phyloP scores from a whole-genome alignment of 2,329 filamentous ascomycete genomes.

The Gyromitra esculenta region DNA sequence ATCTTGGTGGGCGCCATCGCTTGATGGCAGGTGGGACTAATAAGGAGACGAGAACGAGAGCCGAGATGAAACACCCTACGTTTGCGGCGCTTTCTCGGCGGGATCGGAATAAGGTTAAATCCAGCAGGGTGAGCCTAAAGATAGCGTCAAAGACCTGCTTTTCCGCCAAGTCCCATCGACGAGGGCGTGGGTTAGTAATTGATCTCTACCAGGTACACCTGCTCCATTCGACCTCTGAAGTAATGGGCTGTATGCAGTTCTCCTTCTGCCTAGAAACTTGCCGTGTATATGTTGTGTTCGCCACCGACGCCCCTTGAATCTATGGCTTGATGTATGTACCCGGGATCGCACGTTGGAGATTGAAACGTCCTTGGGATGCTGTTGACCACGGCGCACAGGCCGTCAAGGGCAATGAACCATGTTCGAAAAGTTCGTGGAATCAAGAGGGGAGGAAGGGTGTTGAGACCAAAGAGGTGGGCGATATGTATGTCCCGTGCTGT shows the following conservation, averaged over 20 bases:
- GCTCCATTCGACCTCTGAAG: conserved; percentile 12
- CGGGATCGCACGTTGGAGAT: conserved; percentile 2
- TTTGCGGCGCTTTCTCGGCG: conserved; percentile 39
- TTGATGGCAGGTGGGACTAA: conserved; percentile 37
- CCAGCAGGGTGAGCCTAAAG: conserved; percentile 19
- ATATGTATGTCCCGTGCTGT: background rate
- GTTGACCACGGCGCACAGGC: conserved; percentile 1
- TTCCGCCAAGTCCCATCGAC: background rate
- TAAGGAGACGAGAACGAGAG: conserved; percentile 15
- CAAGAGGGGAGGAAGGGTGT: background rate
- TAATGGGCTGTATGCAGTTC: conserved; percentile 9
- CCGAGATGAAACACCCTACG: conserved; percentile 37
- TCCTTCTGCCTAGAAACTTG: conserved; percentile 5
- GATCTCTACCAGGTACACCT: background rate
- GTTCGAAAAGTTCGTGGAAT: conserved; percentile 1
- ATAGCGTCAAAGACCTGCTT: conserved; percentile 17
- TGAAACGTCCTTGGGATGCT: conserved; percentile 11
- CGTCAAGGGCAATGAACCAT: background rate
- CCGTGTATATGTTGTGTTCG: conserved; percentile 3
- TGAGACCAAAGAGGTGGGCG: conserved; percentile 15
- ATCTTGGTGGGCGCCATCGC: background rate
- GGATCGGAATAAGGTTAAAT: conserved; percentile 42
- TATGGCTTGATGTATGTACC: background rate
- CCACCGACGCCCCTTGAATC: conserved; percentile 19
- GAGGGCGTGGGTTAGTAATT: background rate